Evolutionary conservation across 305 asterid species (phyloP).

Genomic region (Petunia hybrid): DNA sequence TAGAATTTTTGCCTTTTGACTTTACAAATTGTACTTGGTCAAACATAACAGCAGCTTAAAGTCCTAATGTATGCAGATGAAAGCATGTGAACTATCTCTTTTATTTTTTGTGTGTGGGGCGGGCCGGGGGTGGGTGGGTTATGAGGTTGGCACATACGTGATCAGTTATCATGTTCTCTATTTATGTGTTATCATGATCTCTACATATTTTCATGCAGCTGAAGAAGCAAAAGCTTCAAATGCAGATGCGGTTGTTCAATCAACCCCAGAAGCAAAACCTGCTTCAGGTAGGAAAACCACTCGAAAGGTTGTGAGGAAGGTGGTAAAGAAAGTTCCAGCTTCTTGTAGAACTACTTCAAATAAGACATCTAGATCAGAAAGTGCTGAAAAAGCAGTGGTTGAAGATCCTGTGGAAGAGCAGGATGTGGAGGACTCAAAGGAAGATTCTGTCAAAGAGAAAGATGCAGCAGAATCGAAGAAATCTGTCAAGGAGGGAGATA

Average conservation of each 20-base stretch:
- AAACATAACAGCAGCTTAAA: neutral
- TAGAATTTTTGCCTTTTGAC: neutral
- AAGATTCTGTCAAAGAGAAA: neutral
- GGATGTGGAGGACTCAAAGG: conserved; percentile 32
- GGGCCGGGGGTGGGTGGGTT: neutral
- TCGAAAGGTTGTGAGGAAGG: conserved; percentile 52
- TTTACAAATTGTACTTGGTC: neutral
- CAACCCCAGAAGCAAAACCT: conserved; percentile 45
- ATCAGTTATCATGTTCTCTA: conserved; percentile 19
- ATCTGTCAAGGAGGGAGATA: neutral
- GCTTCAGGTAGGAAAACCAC: conserved; percentile 44
- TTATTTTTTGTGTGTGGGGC: neutral
- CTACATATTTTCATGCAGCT: conserved; percentile 34
- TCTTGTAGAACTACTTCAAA: conserved; percentile 41
- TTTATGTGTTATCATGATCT: conserved; percentile 23
- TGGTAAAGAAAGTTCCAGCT: conserved; percentile 45
- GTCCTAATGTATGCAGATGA: neutral
- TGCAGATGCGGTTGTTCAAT: conserved; percentile 41
- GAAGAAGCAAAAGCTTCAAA: conserved; percentile 41
- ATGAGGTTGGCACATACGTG: neutral
- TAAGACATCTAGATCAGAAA: conserved; percentile 39
- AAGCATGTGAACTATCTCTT: conserved; percentile 6
- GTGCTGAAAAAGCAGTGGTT: conserved; percentile 34
- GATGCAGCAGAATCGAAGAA: neutral
- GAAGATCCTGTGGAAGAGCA: conserved; percentile 38